Conservation (phyloP, 2,329 filamentous ascomycete species). For the Fusarium irregulare region DNA sequence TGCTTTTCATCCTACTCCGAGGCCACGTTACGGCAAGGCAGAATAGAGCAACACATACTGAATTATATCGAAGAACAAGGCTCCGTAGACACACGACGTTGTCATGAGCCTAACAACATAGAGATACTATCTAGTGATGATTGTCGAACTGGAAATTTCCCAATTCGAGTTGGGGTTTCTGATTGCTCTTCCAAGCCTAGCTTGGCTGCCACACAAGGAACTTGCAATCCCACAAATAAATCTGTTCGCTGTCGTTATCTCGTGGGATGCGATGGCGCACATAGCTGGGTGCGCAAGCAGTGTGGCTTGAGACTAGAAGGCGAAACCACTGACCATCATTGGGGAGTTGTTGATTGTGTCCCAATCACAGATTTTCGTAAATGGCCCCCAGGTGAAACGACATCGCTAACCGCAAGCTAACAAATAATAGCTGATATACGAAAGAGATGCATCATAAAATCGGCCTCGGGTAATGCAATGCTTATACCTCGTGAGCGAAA, state of each 20-base stretch:
- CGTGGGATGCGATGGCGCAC: neutral
- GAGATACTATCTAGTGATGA: neutral
- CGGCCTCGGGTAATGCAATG: neutral
- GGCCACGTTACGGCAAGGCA: neutral
- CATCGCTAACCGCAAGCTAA: neutral
- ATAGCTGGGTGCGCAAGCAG: neutral
- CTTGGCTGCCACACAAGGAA: neutral
- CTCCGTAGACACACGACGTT: neutral
- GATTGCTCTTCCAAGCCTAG: neutral
- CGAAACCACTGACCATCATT: neutral
- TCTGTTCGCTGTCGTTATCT: neutral
- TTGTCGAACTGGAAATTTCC: neutral
- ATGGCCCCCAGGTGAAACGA: neutral
- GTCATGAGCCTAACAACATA: neutral
- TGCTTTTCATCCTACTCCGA: neutral
- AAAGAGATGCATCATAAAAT: neutral
- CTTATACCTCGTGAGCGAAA: neutral
- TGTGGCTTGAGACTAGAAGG: neutral
- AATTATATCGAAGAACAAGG: neutral
- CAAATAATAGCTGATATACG: neutral
- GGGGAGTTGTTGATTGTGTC: neutral
- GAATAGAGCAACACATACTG: neutral
- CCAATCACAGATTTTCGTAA: neutral
- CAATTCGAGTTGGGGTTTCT: neutral
- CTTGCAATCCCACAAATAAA: too few relatives aligned